Evolutionary conservation across 2,329 filamentous ascomycete genomes (phyloP), one percentile per base, ranked within the genome.

Genomic region (Teratosphaeria gauchensis): DNA sequence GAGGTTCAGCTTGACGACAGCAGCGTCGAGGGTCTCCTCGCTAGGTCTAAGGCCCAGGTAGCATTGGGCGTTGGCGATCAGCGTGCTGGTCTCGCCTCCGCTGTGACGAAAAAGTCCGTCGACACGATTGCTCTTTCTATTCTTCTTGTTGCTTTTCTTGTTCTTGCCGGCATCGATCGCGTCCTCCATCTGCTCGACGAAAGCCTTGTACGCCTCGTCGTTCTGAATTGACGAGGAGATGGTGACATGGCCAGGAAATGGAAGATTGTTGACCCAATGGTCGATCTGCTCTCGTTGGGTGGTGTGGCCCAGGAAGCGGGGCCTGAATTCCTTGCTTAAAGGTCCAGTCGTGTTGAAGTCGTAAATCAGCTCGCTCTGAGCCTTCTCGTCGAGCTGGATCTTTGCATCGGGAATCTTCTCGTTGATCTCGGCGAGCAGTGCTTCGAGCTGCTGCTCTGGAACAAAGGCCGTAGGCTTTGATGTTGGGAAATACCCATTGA

Each of bases 391-490:
- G 0, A 87, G 88, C 53, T 95, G 82, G 1, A 71, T 72, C 14
- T 92, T 76, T 5, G 78, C 80, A 0, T 72, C 69, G 2, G 87
- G 77, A 51, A 83, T 78, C 0, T 71, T 68, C 1, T 67, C 51
- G 68, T 90, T 91, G 70, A 92, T 83, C 4, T 82, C 76, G 2
- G 78, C 68, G 0, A 96, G 75, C 5, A 94, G 82, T 9, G 76
- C 68, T 59, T 84, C 74, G 38, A 92, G 81, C 69, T 95, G 88
- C 1, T 68, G 65, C 1, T 84, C 83, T 0, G 85, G 82, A 0
- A 95, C 81, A 38, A 96, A 79, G 28, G 92, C 72, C 30, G 87
- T 75, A 1, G 85, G 83, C 55, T 79, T 79, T 32, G 76, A 71
- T 31, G 60, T 61, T 35, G 62, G 57, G 46, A 56, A 59, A 42